Evolutionary conservation across 352 stramenopile genomes (phyloP).

Genomic region (Phytophthora chlamydospora): DNA sequence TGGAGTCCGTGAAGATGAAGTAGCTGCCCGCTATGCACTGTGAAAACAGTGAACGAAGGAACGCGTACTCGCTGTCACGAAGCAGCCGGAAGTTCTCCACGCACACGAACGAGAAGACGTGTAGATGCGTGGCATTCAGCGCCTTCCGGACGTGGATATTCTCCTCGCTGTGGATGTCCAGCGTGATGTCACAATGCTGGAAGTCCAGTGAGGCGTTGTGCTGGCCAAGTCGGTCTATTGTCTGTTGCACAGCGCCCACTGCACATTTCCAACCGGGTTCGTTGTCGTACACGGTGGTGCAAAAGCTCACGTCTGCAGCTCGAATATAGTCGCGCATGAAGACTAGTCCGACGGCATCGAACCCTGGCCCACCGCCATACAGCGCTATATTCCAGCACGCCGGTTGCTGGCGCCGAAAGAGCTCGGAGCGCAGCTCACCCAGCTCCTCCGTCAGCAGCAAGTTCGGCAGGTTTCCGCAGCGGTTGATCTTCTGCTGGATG

Average conservation of each 20-base stretch:
- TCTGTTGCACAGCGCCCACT: conserved; percentile 39
- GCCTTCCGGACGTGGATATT: conserved; percentile 44
- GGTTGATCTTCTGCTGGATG: conserved; percentile 73
- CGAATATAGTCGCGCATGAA: conserved; percentile 65
- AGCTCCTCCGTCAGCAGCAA: conserved; percentile 62
- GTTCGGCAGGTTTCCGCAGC: conserved; percentile 68
- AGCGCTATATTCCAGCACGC: conserved; percentile 54
- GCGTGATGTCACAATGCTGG: conserved; percentile 66
- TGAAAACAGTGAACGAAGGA: conserved; percentile 60
- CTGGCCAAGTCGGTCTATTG: conserved; percentile 35
- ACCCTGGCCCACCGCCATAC: conserved; percentile 68
- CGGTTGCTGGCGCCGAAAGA: conserved; percentile 46
- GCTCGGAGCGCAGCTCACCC: conserved; percentile 48
- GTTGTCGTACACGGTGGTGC: conserved; percentile 74
- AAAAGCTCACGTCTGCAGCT: conserved; percentile 47
- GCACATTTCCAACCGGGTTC: conserved; percentile 62
- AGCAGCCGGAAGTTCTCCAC: conserved; percentile 74
- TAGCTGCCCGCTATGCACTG: conserved; percentile 40
- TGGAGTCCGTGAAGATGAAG: conserved; percentile 77
- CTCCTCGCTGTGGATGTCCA: conserved; percentile 39
- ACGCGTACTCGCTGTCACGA: conserved; percentile 47
- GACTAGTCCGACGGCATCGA: conserved; percentile 57
- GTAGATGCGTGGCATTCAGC: conserved; percentile 42
- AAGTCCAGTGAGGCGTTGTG: conserved; percentile 43
- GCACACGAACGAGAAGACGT: conserved; percentile 78